Percentiles rank a stretch among this genome's conserved stretches.
phyloP scores from a whole-genome alignment of 2,329 filamentous ascomycete species.

The Chaetomiaceae sp. region DNA sequence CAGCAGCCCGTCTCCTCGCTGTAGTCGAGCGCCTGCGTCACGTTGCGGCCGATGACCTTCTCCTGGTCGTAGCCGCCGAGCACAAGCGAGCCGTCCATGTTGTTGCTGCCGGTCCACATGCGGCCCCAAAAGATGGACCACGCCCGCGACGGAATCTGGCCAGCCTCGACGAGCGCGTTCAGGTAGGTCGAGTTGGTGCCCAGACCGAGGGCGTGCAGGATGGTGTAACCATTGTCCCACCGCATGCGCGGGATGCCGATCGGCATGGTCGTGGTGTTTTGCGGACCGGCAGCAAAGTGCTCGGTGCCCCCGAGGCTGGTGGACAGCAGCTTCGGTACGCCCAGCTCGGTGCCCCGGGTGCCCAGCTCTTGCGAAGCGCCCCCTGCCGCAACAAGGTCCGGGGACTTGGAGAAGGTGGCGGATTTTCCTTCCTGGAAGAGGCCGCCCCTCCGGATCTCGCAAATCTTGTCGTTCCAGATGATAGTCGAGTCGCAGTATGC shows the following conservation, averaged over 20 bases:
- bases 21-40: conserved; percentile 28
- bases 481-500: conserved; percentile 27
- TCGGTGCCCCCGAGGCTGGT: conserved; percentile 26
- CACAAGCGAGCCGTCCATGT: conserved; percentile 30
- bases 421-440: conserved; percentile 21
- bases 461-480: conserved; percentile 30
- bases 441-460: conserved; percentile 25
- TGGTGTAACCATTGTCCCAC: conserved; percentile 30
- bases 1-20: conserved; percentile 25
- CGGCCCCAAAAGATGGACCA: conserved; percentile 37
- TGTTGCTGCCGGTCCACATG: conserved; percentile 26
- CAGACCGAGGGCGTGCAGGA: conserved; percentile 28
- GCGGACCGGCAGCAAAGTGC: conserved; percentile 2
- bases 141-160: conserved; percentile 27
- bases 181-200: conserved; percentile 32
- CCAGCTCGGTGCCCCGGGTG: conserved; percentile 13
- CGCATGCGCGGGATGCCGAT: conserved; percentile 27
- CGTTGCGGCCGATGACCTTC: conserved; percentile 29
- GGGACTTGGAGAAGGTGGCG: conserved; percentile 12
- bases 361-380: conserved; percentile 19
- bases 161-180: conserved; percentile 22
- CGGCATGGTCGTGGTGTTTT: conserved; percentile 15
- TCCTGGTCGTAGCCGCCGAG: conserved; percentile 33
- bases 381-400: conserved; percentile 16
- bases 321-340: conserved; percentile 23